These are phyloP conservation scores for Collybiopsis luxurians DNA, from an alignment of 768 basidiomycete species.

Conservation along the genomic window DNA sequence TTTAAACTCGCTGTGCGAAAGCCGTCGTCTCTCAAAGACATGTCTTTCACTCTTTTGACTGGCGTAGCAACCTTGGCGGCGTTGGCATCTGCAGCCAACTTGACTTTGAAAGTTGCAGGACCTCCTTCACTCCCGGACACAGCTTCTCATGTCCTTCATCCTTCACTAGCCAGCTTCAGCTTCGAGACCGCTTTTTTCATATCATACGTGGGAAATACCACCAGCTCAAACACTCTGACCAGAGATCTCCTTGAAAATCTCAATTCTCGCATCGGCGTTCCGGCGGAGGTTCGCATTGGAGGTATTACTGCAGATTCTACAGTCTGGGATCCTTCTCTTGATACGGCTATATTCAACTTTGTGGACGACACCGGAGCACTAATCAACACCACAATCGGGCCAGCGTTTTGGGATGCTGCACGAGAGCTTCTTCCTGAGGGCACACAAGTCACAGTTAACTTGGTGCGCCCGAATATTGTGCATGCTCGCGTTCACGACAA, in stretches of 20 bases:
- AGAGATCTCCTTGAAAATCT: conserved; percentile 44
- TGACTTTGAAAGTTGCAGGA: conserved; percentile 34
- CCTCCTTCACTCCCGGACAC: conserved; percentile 38
- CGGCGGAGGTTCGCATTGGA: conserved; percentile 48
- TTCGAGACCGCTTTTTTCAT: conserved; percentile 56
- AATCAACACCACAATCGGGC: conserved; percentile 50
- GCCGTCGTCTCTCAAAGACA: too few relatives aligned
- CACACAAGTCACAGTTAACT: conserved; percentile 45
- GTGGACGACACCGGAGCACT: conserved; percentile 41
- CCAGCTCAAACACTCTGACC: conserved; percentile 41
- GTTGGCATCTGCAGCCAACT: not conserved
- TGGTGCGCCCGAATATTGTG: conserved; percentile 25
- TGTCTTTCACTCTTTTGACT: too few relatives aligned
- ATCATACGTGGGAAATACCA: conserved; percentile 44
- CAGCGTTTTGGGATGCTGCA: conserved; percentile 46
- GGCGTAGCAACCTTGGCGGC: too few relatives aligned
- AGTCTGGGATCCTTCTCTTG: conserved; percentile 41
- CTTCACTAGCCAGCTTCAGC: conserved; percentile 49
- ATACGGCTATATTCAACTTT: conserved; percentile 39
- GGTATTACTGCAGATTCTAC: conserved; percentile 56
- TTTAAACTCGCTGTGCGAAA: too few relatives aligned
- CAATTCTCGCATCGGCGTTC: conserved; percentile 38
- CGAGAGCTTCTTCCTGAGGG: conserved; percentile 37
- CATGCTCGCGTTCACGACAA: too few relatives aligned
- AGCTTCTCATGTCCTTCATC: conserved; percentile 42